Base-by-base conservation (phyloP, 345 rosid species). In the Cardamine resedifolia region DNA sequence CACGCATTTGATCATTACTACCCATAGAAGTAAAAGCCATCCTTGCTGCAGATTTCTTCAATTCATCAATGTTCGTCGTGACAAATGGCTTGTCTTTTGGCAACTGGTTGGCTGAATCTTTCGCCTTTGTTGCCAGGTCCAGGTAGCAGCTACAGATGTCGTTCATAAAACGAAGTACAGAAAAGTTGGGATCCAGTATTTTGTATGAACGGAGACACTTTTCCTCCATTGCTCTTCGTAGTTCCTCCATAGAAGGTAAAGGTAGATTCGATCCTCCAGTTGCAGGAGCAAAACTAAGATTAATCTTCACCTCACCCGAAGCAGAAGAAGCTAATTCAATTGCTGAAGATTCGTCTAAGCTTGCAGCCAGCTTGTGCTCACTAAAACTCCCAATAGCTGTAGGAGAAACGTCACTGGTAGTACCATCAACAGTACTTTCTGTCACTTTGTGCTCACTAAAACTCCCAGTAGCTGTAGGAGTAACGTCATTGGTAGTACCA, bases 301-400 rank as follows among this genome's bases (percentile, higher is more conserved):
- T 86, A 72, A 91, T 78, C 85, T 89, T 89, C 84, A 91, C 96
- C 81, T 89, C 98, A 78, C 97, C 96, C 63, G 63, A 67, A 24
- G 84, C 65, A 5, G 93, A 86, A 68, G 97, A 84, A 47, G 96
- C 96, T 68, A 91, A 82, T 75, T 91, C 91, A 64, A 89, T 73
- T 48, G 48, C 47, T 59, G 78, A 68, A 44, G 82, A 51, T 56
- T 65, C 67, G 71, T 58, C 72, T 23, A 4, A 6, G 26, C 41
- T 58, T 28, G 62, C 53, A 65, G 49, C 68, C 67, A 77, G 56
- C 56, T 43, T 71, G 56, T 70, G 59, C 53, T 58, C 68, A 44
- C 34, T 44, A 19, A 27, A 61, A 47, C 16, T 75, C 44, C 31
- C 70, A 43, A 45, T 16, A 23, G 23, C 18, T 39, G 56, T 66